phyloP scores from a whole-genome alignment of 331 rosid genomes.

The Dryas integrifolia region DNA sequence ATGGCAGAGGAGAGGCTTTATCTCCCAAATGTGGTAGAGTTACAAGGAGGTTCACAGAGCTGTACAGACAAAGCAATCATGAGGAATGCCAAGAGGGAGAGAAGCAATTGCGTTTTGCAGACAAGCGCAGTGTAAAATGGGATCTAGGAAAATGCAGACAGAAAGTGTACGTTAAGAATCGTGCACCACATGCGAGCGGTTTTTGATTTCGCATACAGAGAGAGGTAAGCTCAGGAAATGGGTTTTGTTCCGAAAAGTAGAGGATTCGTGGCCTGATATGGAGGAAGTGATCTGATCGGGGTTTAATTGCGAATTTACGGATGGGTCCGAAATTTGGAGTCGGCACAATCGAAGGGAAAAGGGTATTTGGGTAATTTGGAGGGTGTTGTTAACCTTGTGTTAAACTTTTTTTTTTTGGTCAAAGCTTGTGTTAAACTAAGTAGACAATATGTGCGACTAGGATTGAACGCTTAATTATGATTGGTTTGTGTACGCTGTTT shows the following conservation, averaged over 20 bases:
- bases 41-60: neutral
- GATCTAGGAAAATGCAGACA: constrained; percentile 52
- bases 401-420: too few species aligned
- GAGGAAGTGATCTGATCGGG: constrained; percentile 4
- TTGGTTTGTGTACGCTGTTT: neutral
- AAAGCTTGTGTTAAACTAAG: too few species aligned
- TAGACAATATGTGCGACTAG: too few species aligned
- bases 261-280: constrained; percentile 17
- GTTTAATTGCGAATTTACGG: neutral
- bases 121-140: constrained; percentile 34
- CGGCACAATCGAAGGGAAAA: neutral
- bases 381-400: too few species aligned
- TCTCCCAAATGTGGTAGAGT: constrained; percentile 30
- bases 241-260: constrained; percentile 14
- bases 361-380: neutral
- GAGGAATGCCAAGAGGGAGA: constrained; percentile 10
- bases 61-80: constrained; percentile 29
- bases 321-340: neutral
- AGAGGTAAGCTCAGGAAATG: constrained; percentile 18
- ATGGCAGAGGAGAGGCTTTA: constrained; percentile 14
- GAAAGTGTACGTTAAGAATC: constrained; percentile 61
- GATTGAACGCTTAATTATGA: neutral
- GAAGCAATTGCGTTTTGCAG: constrained; percentile 10
- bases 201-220: constrained; percentile 4
- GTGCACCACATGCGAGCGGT: constrained; percentile 26